Evolutionary conservation across 2,329 filamentous ascomycete genomes (phyloP), one percentile per base, ranked within the genome.

Genomic region (Zymoseptoria crescenta): DNA sequence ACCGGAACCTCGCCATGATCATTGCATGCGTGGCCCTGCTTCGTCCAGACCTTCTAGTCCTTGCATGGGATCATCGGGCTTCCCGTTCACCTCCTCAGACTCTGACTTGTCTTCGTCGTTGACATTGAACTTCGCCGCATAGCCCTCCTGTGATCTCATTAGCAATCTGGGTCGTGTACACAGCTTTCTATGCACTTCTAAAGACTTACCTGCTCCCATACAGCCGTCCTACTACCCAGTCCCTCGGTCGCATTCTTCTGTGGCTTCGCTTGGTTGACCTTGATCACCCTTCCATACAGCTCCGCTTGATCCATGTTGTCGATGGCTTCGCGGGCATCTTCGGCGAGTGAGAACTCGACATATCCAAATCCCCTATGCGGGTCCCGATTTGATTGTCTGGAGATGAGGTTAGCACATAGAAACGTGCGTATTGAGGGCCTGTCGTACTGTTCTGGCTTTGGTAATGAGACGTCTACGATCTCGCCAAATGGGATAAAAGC

Each of bases 281-380:
- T 96, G 73, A 99, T 87, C 13, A 94, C 87, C 60, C 90, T 85
- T 9, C 94, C 95, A 72, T 93, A 97, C 52, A 99, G 83, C 76
- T 97, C 93, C 61, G 92, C 88, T 73, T 96, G 91, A 72, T 99
- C 91, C 93, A 99, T 97, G 73, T 99, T 99, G 80, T 97, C 91
- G 73, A 99, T 96, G 55, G 94, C 94, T 75, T 97, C 93, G 70
- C 87, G 87, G 28, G 92, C 93, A 75, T 99, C 94, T 59, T 87
- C 84, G 10, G 85, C 81, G 59, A 91, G 83, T 69, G 96, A 91
- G 70, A 89, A 99, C 72, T 99, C 94, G 55, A 99, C 89, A 73
- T 99, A 97, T 59, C 92, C 94, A 74, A 97, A 99, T 0, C 95
- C 94, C 56, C 92, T 83, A 74, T 99, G 94, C 29, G 85, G 79